Conservation (phyloP, 106 monocot species). For the Allium cepa region DNA sequence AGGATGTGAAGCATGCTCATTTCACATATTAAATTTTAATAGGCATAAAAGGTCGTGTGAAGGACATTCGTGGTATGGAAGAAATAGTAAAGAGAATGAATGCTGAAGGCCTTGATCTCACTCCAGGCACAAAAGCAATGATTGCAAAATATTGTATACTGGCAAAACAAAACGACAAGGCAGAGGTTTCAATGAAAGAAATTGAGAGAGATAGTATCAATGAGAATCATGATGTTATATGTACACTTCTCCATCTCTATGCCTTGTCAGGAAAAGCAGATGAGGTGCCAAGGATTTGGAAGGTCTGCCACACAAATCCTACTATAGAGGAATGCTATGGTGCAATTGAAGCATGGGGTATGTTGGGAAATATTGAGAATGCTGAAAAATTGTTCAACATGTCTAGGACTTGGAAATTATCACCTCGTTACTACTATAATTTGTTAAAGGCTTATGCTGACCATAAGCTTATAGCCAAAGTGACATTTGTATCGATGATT, state of each 20-base stretch:
- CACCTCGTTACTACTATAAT: conserved; percentile 43
- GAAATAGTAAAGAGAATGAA: conserved; percentile 41
- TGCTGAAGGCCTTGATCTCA: conserved; percentile 38
- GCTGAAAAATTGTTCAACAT: conserved; percentile 63
- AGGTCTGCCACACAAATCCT: conserved; percentile 29
- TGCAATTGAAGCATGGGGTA: conserved; percentile 71
- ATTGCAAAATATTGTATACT: too few species aligned
- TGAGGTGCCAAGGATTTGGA: conserved; percentile 68
- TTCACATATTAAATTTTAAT: conserved; percentile 64
- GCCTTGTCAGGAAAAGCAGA: conserved; percentile 41
- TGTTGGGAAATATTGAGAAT: conserved; percentile 37
- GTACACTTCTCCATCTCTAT: conserved; percentile 52
- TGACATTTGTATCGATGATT: too few species aligned
- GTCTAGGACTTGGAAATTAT: conserved; percentile 28
- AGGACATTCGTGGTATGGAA: too few species aligned
- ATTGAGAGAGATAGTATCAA: conserved; percentile 44
- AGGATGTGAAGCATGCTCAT: conserved; percentile 26
- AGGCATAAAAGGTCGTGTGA: too few species aligned
- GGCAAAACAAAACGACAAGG: conserved; percentile 27
- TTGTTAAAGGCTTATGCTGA: conserved; percentile 64
- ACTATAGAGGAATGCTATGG: conserved; percentile 35
- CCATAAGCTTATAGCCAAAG: conserved; percentile 53
- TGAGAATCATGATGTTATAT: conserved; percentile 29
- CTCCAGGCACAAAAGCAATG: conserved; percentile 11
- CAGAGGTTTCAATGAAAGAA: conserved; percentile 38